Evolutionary conservation across 2,329 filamentous ascomycete genomes (phyloP), one percentile per base, ranked within the genome.

Genomic region (Ilyonectria mors-panacis): DNA sequence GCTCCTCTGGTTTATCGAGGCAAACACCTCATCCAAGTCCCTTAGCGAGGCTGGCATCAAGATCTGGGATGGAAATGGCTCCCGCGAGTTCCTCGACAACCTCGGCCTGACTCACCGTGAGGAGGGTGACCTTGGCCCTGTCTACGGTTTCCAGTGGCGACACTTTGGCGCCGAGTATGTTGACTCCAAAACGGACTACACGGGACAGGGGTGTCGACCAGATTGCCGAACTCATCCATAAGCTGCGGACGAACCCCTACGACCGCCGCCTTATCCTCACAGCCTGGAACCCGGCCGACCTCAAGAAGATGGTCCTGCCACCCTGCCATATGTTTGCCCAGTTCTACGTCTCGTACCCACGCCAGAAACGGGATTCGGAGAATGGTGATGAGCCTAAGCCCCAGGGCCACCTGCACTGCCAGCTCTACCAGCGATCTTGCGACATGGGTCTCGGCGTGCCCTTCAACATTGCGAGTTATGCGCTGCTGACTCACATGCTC

Each of bases 71-170:
- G 95, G 95, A 75, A 99, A 99, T 79, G 96, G 95, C 48, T 94
- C 92, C 53, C 93, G 96, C 75, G 92, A 91, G 77, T 98, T 93
- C 80, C 92, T 99, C 42, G 95, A 99, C 84, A 91, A 86, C 69
- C 88, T 96, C 1, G 95, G 95, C 0, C 88, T 98, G 7, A 85
- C 86, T 0, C 91, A 97, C 78, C 93, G 95, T 66, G 93, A 90
- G 59, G 93, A 91, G 21, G 96, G 96, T 71, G 96, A 99, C 77
- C 86, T 99, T 0, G 96, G 96, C 1, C 96, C 96, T 33, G 95
- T 98, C 0, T 99, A 99, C 79, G 96, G 96, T 2, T 99, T 99
- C 83, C 96, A 99, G 82, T 99, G 96, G 96, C 93, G 96, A 3
- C 95, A 98, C 82, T 99, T 99, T 77, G 96, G 96, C 57, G 96